These are phyloP conservation scores for Dipteronia sinensis DNA, from an alignment of 345 rosid species.

Conservation along the genomic window DNA sequence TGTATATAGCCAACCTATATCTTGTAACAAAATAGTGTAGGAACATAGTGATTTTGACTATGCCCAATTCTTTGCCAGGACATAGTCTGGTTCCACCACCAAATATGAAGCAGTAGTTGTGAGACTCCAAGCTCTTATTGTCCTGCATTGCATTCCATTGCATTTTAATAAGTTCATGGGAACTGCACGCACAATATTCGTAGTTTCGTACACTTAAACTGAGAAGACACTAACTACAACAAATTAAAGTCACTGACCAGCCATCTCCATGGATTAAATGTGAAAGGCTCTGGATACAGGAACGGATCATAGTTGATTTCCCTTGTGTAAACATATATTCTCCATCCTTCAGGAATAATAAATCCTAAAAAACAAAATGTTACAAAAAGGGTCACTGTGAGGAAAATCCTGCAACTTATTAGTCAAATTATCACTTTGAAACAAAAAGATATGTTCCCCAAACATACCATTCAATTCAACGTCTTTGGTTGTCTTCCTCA, in stretches of 20 bases:
- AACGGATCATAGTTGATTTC: slow-evolving; percentile 72
- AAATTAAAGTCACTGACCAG: slow-evolving; percentile 36
- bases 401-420: not conserved
- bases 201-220: not conserved
- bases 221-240: not conserved
- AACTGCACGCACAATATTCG: not conserved
- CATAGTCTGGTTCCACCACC: slow-evolving; percentile 46
- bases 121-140: slow-evolving; percentile 34
- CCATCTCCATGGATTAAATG: slow-evolving; percentile 92
- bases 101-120: slow-evolving; percentile 38
- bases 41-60: slow-evolving; percentile 26
- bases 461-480: slow-evolving; percentile 59
- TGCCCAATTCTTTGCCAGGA: slow-evolving; percentile 50
- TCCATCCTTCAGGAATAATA: slow-evolving; percentile 56
- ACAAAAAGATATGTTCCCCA: not conserved
- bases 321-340: slow-evolving; percentile 66
- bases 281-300: slow-evolving; percentile 60
- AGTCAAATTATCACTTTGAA: not conserved
- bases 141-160: slow-evolving; percentile 15
- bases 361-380: slow-evolving; percentile 30
- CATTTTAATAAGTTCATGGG: not conserved
- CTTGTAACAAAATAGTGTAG: slow-evolving; percentile 44
- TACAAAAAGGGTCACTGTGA: not conserved
- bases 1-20: slow-evolving; percentile 32
- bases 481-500: slow-evolving; percentile 73